Conservation (phyloP, 2,329 filamentous ascomycete species). For the Talaromyces sp. region DNA sequence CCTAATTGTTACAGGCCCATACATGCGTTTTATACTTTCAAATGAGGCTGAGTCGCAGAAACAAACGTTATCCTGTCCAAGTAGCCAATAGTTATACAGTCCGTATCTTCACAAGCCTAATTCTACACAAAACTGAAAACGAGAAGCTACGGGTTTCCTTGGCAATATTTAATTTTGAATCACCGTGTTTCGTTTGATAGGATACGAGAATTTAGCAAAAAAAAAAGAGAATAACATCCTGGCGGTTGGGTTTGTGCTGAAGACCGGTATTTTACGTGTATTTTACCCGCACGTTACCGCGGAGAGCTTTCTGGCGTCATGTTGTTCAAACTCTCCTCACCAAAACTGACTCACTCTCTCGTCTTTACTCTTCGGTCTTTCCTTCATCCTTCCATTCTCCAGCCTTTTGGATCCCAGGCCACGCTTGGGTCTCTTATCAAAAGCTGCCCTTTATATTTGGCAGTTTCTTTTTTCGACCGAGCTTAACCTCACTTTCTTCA, state of each 20-base stretch:
- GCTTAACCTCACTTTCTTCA: background rate
- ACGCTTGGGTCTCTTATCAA: background rate
- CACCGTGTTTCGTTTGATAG: background rate
- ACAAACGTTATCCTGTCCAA: background rate
- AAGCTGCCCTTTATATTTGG: background rate
- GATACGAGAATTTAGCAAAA: background rate
- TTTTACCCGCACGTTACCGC: background rate
- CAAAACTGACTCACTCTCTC: background rate
- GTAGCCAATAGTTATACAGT: background rate
- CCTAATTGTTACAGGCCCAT: too few species aligned
- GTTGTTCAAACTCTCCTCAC: conserved; percentile 7
- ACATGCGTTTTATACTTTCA: background rate
- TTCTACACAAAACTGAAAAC: background rate
- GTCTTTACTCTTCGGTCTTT: background rate
- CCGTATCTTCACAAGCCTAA: background rate
- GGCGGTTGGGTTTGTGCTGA: background rate
- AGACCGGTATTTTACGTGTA: background rate
- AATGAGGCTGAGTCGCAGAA: background rate
- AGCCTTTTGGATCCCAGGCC: background rate
- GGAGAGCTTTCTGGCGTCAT: conserved; percentile 1
- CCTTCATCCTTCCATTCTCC: background rate
- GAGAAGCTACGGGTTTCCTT: background rate
- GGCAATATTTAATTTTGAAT: background rate
- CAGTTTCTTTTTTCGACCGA: background rate
- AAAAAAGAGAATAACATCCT: background rate